Percentiles rank a stretch among this genome's conserved stretches.
phyloP scores from a whole-genome alignment of 2,329 filamentous ascomycete genomes.

The Colletotrichum theobromicola region DNA sequence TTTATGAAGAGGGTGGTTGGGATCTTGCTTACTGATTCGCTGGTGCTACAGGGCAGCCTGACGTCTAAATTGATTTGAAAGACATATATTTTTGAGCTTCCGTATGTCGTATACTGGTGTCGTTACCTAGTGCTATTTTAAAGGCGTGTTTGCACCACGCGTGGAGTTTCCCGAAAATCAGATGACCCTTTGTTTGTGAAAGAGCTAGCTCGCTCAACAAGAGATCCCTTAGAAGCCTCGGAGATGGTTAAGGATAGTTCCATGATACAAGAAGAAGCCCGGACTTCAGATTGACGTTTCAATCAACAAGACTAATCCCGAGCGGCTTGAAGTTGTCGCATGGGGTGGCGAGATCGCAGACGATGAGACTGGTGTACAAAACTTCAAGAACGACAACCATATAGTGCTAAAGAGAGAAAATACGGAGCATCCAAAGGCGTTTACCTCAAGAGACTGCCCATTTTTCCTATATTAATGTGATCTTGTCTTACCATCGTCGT shows the following conservation, averaged over 20 bases:
- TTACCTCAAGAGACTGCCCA: no score
- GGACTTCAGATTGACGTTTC: fast-evolving
- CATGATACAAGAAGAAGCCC: no score
- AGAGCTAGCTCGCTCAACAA: not conserved
- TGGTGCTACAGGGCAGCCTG: no score
- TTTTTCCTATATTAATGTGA: no score
- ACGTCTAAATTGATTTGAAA: no score
- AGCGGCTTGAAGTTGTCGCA: not conserved
- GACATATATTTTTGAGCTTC: fast-evolving
- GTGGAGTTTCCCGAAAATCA: not conserved
- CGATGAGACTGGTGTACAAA: not conserved
- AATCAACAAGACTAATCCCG: not conserved
- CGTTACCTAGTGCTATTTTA: not conserved
- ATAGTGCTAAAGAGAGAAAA: no score
- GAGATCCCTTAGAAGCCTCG: no score
- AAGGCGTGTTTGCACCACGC: not conserved
- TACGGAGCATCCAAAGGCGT: no score
- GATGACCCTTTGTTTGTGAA: not conserved
- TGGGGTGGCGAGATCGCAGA: not conserved
- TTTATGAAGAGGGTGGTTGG: not conserved
- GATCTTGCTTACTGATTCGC: no score
- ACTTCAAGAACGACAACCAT: not conserved
- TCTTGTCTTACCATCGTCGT: no score
- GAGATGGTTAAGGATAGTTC: no score
- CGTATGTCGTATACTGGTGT: not conserved